These are phyloP conservation scores for Tolypocladium tropicale DNA, from an alignment of 2,329 filamentous ascomycete genomes.

Conservation along the genomic window DNA sequence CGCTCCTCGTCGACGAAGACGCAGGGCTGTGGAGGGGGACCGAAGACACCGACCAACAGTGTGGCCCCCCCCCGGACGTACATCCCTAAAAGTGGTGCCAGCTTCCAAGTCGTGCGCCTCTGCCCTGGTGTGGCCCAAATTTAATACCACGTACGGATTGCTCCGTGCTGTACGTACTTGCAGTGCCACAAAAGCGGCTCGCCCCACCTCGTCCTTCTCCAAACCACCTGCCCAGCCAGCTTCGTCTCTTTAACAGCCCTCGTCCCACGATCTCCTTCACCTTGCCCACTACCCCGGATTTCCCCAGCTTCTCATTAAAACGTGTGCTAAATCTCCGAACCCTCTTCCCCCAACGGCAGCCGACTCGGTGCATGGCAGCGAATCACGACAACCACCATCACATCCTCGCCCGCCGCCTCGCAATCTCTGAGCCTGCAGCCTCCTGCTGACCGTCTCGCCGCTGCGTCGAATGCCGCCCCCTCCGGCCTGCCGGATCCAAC, in stretches of 20 bases:
- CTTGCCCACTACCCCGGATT: conserved; percentile 11
- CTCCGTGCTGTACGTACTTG: not conserved
- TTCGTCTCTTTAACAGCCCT: not conserved
- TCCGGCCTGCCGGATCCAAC: not conserved
- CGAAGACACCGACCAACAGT: not conserved
- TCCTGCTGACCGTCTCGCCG: not conserved
- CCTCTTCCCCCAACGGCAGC: not conserved
- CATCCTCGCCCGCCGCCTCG: not conserved
- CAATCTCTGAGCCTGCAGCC: too few species aligned
- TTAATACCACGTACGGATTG: not conserved
- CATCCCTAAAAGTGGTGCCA: not conserved
- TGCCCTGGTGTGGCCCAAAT: not conserved
- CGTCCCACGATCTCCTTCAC: conserved; percentile 4
- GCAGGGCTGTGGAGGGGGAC: not conserved
- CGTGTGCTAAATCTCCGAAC: conserved; percentile 1
- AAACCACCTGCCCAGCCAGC: not conserved
- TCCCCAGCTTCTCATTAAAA: conserved; percentile 6
- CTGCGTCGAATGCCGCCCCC: not conserved
- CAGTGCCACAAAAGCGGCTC: not conserved
- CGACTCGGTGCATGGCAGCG: not conserved
- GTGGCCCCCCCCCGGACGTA: not conserved
- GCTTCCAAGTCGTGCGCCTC: not conserved
- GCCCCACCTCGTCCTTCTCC: not conserved
- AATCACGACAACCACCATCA: not conserved
- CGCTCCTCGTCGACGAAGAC: not conserved